Percentiles rank a stretch among this genome's conserved stretches.
These are phyloP conservation scores for Esteya vermicola DNA, from an alignment of 2,329 filamentous ascomycete genomes.

Conservation along the genomic window DNA sequence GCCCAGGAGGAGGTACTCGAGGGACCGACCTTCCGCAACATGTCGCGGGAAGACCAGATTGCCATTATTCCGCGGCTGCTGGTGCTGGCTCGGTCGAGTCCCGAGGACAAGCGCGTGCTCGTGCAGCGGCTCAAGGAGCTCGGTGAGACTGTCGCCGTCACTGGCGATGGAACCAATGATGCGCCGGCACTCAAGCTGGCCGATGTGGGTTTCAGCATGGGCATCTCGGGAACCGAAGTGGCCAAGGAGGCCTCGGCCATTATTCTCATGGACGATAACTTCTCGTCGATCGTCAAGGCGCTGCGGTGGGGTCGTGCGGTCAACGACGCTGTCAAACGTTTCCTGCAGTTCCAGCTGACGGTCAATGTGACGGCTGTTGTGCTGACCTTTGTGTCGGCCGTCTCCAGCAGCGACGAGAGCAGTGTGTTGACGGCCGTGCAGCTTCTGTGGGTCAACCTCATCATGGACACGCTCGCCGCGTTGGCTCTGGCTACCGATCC, in stretches of 20 bases:
- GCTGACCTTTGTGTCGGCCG: constrained; percentile 76
- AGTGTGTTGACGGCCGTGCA: constrained; percentile 82
- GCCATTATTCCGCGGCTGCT: constrained; percentile 55
- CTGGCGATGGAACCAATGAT: constrained; percentile 74
- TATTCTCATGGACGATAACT: constrained; percentile 80
- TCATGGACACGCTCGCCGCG: constrained; percentile 93
- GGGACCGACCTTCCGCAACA: constrained; percentile 62
- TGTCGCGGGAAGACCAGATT: constrained; percentile 50
- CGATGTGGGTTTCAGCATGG: constrained; percentile 78
- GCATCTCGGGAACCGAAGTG: constrained; percentile 69
- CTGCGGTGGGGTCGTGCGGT: constrained; percentile 68
- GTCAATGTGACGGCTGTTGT: constrained; percentile 87
- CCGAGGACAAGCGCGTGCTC: constrained; percentile 62
- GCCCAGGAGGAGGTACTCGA: constrained; percentile 48
- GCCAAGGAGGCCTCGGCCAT: constrained; percentile 77
- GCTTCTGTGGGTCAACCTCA: constrained; percentile 89
- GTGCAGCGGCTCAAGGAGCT: constrained; percentile 58
- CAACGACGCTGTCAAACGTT: constrained; percentile 65
- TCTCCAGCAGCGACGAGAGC: constrained; percentile 51
- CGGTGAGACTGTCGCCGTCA: constrained; percentile 68
- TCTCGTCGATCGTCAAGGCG: constrained; percentile 73
- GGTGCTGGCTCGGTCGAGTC: constrained; percentile 60
- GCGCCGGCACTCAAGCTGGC: constrained; percentile 68
- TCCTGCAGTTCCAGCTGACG: constrained; percentile 64
- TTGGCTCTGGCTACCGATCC: constrained; percentile 81